phyloP scores from a whole-genome alignment of 2,329 filamentous ascomycete species.

The Trichoderma sp. region DNA sequence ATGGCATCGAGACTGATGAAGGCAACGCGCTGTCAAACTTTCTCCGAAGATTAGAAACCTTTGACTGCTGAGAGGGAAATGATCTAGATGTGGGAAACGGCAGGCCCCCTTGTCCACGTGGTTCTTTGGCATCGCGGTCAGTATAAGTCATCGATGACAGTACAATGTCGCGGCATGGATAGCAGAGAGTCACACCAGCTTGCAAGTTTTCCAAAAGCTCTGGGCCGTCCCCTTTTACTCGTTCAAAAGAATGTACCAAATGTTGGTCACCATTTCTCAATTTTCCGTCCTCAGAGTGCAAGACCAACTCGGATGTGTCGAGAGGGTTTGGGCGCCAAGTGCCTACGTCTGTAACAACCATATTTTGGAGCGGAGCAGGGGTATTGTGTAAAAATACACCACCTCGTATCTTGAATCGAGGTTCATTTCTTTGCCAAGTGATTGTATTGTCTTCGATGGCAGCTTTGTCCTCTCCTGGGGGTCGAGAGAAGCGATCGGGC shows the following conservation, averaged over 20 bases:
- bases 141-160: neutral
- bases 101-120: neutral
- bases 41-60: conserved; percentile 25
- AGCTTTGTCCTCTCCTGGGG: neutral
- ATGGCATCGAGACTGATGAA: conserved; percentile 16
- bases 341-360: conserved; percentile 8
- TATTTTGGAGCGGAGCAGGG: conserved; percentile 9
- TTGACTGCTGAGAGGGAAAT: conserved; percentile 5
- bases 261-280: neutral
- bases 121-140: neutral
- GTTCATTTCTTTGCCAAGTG: neutral
- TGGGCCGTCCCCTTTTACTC: neutral
- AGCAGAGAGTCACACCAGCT: neutral
- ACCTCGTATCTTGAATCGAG: conserved; percentile 1
- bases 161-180: neutral
- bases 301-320: neutral
- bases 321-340: neutral
- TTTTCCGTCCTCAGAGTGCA: neutral
- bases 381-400: neutral
- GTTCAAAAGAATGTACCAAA: neutral
- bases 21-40: conserved; percentile 24
- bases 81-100: neutral
- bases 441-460: neutral
- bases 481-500: neutral
- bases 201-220: neutral